These are phyloP conservation scores for Dictyophora rubrovolvata DNA, from an alignment of 768 basidiomycete genomes.

Conservation along the genomic window DNA sequence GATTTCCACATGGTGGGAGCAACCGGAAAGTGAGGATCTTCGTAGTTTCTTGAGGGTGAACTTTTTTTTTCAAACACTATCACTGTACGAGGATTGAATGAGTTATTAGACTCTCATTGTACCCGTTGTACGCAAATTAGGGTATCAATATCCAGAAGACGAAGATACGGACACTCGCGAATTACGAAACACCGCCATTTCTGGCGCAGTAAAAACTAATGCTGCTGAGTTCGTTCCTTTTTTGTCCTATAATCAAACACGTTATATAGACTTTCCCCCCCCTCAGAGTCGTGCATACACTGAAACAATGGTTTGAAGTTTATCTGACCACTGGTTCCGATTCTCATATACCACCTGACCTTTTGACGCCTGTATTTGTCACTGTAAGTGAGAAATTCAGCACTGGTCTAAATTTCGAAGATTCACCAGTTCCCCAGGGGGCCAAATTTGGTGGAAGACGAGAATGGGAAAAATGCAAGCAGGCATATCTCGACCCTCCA, in stretches of 20 bases:
- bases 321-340: constrained; percentile 67
- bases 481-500: constrained; percentile 61
- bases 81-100: neutral
- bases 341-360: constrained; percentile 69
- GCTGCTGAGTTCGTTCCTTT: constrained; percentile 20
- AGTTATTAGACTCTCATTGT: constrained; percentile 31
- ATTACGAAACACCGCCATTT: constrained; percentile 66
- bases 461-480: constrained; percentile 66
- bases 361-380: constrained; percentile 46
- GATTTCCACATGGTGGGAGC: neutral
- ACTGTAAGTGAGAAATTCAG: constrained; percentile 30
- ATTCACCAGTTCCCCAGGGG: constrained; percentile 31
- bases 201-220: constrained; percentile 38
- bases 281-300: constrained; percentile 60
- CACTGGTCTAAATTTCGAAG: neutral
- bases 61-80: neutral
- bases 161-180: constrained; percentile 63
- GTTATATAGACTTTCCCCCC: neutral
- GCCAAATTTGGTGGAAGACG: constrained; percentile 61
- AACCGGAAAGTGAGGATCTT: neutral
- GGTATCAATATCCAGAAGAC: constrained; percentile 56
- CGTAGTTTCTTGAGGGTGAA: neutral
- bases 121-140: constrained; percentile 70
- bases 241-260: neutral
- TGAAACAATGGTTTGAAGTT: constrained; percentile 57